Evolutionary conservation across 2,329 filamentous ascomycete genomes (phyloP).

Genomic region (Fusarium udum): DNA sequence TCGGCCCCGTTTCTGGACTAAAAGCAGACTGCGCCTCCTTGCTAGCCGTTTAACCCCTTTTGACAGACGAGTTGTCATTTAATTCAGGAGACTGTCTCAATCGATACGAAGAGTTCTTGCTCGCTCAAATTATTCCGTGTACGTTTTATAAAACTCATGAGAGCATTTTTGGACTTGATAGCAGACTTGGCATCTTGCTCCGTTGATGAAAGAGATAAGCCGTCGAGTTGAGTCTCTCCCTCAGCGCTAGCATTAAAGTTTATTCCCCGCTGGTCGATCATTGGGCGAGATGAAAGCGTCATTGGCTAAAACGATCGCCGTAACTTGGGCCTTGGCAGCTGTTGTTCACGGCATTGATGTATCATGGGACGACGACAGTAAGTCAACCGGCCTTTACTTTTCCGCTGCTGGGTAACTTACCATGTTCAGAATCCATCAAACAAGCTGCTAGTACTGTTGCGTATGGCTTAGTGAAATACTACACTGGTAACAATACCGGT

Average conservation of each 20-base stretch:
- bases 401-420: neutral
- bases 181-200: neutral
- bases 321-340: slow-evolving; percentile 19
- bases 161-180: neutral
- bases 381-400: neutral
- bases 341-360: slow-evolving; percentile 25
- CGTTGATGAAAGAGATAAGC: neutral
- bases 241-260: neutral
- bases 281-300: neutral
- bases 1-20: neutral
- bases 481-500: slow-evolving; percentile 67
- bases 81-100: neutral
- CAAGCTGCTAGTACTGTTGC: slow-evolving; percentile 59
- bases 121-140: neutral
- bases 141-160: neutral
- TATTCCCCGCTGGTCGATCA: neutral
- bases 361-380: slow-evolving; percentile 36
- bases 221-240: neutral
- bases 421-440: slow-evolving; percentile 58
- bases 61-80: neutral
- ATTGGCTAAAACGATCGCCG: slow-evolving; percentile 17
- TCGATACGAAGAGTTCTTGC: neutral
- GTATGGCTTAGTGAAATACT: slow-evolving; percentile 59
- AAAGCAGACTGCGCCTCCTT: neutral
- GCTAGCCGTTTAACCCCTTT: neutral